Evolutionary conservation across 106 monocot species (phyloP).

Genomic region (Acorus calamus): DNA sequence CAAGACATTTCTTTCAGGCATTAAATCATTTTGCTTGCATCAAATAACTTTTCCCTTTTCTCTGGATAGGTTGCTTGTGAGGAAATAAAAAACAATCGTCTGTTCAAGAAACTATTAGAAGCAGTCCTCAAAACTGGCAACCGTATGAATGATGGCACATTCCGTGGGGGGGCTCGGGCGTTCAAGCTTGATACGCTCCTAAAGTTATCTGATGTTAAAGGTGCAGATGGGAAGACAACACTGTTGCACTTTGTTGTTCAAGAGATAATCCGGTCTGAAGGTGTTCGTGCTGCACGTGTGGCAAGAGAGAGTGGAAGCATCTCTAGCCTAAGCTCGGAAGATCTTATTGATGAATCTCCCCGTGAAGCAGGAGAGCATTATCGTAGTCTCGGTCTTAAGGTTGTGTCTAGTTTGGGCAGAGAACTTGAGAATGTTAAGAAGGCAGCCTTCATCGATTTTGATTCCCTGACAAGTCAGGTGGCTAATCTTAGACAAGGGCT

Average conservation of each 20-base stretch:
- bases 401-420: constrained; percentile 25
- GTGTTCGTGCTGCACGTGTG: constrained; percentile 24
- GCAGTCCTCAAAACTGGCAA: constrained; percentile 63
- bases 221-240: constrained; percentile 49
- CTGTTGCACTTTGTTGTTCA: constrained; percentile 59
- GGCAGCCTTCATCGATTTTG: constrained; percentile 41
- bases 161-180: constrained; percentile 51
- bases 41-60: neutral
- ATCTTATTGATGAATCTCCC: constrained; percentile 14
- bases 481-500: constrained; percentile 25
- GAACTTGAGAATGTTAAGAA: constrained; percentile 60
- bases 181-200: constrained; percentile 60
- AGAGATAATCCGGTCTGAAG: constrained; percentile 50
- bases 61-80: constrained; percentile 33
- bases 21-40: no score
- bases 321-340: constrained; percentile 18
- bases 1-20: neutral
- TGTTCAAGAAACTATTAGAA: constrained; percentile 50
- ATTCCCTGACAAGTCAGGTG: constrained; percentile 19
- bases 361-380: constrained; percentile 25
- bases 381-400: constrained; percentile 27
- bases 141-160: constrained; percentile 66
- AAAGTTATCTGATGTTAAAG: constrained; percentile 58
- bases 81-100: constrained; percentile 38
- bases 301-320: constrained; percentile 21